Base-by-base conservation (phyloP, 768 basidiomycete species). In the Hygrocybe punicea region DNA sequence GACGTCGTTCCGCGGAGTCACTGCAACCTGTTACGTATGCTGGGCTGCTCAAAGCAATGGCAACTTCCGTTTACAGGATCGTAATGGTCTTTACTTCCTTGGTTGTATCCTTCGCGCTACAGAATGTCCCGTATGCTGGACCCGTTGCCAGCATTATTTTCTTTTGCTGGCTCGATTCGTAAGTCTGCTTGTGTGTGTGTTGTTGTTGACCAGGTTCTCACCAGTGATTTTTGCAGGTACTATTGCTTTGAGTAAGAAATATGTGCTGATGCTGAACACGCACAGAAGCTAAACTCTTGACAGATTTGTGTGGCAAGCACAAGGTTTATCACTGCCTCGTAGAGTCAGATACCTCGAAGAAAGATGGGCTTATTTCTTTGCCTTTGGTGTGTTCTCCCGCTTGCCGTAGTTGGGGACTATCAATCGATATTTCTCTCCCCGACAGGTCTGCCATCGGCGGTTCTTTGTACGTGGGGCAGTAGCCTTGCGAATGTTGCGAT, bases 91-190 rank as follows among this genome's bases (percentile, higher is more conserved):
- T 84, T 66, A 91, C 90, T 4, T 90, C 89, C 13, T 75, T 92
- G 19, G 66, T 82, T 7, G 73, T 92, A 17, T 87, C 87, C 4
- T 84, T 87, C 57, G 77, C 78, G 14, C 74, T 95, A 33, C 73
- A 77, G 5, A 75, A 78, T 51, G 75, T 91, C 17, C 93, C 93
- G 2, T 75, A 80, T 55, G 70, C 85, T 11, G 93, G 93, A 8
- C 75, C 81, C 1, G 57, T 76, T 1, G 70, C 79, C 5, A 81
- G 83, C 24, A 89, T 92, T 66, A 67, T 82, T 5, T 94, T 92
- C 66, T 72, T 92, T 57, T 93, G 89, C 64, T 91, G 92, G 87
- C 79, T 93, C 45, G 86, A 94, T 68, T 79, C 92, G 87, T 93
- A 70, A 80, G 91, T 87, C 3, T 33, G 21, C 4, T 6, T 23